Conservation (phyloP, 2,329 filamentous ascomycete species). For the Xenosphaeropsis pyriputrescens region DNA sequence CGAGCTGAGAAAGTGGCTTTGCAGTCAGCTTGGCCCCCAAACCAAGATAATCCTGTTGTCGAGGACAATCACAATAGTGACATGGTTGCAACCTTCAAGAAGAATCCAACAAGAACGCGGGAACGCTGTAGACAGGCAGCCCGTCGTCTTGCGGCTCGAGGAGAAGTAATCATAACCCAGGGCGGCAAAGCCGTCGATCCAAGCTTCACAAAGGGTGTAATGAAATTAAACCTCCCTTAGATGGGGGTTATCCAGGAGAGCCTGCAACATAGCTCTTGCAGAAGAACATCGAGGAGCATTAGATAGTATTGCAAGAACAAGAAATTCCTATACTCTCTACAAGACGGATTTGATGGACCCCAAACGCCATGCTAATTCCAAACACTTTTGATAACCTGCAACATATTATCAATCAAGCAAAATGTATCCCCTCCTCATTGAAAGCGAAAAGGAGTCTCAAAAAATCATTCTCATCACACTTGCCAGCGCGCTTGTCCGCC, state of each 20-base stretch:
- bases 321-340: no score
- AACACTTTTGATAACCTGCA: neutral
- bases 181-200: constrained; percentile 5
- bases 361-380: constrained; percentile 13
- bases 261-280: no score
- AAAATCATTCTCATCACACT: constrained; percentile 91
- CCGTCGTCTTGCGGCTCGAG: constrained; percentile 3
- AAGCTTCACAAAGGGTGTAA: constrained; percentile 5
- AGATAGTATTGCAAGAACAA: no score
- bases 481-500: constrained; percentile 65
- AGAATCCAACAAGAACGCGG: constrained; percentile 1
- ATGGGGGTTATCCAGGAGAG: no score
- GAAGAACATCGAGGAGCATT: no score
- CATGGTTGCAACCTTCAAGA: neutral
- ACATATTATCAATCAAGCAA: constrained; percentile 22
- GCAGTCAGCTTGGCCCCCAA: neutral
- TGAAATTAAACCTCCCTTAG: no score
- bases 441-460: constrained; percentile 67
- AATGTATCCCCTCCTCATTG: constrained; percentile 88
- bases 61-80: neutral
- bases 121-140: constrained; percentile 6
- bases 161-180: constrained; percentile 5
- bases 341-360: neutral
- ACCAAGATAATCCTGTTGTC: constrained; percentile 3
- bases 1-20: neutral